Percentiles rank a stretch among this genome's conserved stretches.
These are phyloP conservation scores for Solanum sparsipilum DNA, from an alignment of 257 asterid genomes.

Conservation along the genomic window DNA sequence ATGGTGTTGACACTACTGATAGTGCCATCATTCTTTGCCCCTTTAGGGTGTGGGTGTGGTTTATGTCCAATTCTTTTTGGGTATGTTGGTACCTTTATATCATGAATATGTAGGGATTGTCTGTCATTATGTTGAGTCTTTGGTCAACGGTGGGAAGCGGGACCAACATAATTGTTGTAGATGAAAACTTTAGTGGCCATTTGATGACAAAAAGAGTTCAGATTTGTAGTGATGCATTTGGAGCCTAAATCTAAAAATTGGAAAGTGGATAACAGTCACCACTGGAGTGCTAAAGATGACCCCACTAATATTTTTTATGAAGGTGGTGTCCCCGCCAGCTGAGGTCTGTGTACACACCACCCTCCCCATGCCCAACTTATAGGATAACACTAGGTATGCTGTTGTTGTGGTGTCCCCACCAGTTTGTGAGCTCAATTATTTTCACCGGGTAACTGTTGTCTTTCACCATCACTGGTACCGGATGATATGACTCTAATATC, in stretches of 20 bases:
- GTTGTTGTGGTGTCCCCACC: too few species aligned
- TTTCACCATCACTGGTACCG: too few species aligned
- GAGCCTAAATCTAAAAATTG: neutral
- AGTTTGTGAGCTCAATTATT: too few species aligned
- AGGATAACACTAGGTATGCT: too few species aligned
- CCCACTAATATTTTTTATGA: neutral
- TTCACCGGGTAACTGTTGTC: too few species aligned
- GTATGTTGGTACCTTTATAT: neutral
- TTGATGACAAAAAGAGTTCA: neutral
- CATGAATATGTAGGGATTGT: neutral
- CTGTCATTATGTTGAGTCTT: neutral
- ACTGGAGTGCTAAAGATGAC: neutral
- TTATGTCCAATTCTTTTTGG: constrained; percentile 1
- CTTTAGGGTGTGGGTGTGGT: neutral
- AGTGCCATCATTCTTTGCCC: neutral
- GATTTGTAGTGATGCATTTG: neutral
- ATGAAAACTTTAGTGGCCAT: neutral
- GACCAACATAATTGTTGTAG: neutral
- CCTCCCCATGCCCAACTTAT: too few species aligned
- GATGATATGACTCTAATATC: too few species aligned
- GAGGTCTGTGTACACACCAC: too few species aligned
- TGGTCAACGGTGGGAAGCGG: neutral
- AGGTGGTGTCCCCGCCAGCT: neutral
- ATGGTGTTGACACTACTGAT: neutral
- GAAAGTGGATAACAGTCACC: neutral